phyloP scores from a whole-genome alignment of 139 green algal genomes.

The Volvox africanus region DNA sequence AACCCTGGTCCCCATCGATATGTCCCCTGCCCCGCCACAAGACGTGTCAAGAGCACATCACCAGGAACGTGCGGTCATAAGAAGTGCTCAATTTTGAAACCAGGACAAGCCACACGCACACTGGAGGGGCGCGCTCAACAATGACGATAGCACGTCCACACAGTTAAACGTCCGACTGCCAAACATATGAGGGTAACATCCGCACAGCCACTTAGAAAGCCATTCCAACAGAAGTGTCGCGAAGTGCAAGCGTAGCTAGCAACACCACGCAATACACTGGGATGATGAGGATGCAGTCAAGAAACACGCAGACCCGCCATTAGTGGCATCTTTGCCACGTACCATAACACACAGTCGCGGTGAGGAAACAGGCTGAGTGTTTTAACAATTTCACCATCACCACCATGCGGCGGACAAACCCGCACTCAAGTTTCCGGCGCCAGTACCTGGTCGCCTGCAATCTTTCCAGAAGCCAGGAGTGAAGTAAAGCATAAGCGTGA shows the following conservation, averaged over 20 bases:
- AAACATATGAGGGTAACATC: conserved; percentile 28
- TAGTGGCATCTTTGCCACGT: background rate
- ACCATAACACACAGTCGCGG: conserved; percentile 4
- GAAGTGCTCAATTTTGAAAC: background rate
- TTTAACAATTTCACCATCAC: background rate
- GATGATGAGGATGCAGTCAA: background rate
- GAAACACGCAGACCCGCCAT: conserved; percentile 9
- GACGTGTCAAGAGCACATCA: conserved; percentile 10
- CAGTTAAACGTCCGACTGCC: background rate
- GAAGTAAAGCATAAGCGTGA: background rate
- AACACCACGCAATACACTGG: no score
- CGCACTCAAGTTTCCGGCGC: background rate
- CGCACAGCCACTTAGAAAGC: background rate
- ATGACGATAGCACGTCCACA: background rate
- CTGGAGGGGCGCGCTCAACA: no score
- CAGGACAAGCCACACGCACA: background rate
- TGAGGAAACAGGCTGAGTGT: conserved; percentile 2
- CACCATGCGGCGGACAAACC: conserved; percentile 16
- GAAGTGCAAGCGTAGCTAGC: background rate
- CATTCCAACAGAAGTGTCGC: background rate
- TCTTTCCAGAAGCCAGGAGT: background rate
- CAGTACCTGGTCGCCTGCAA: background rate
- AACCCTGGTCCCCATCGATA: background rate
- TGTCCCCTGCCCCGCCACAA: background rate
- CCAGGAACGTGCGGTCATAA: conserved; percentile 14